These are phyloP conservation scores for Lipomyces yamanashiensis DNA, from an alignment of 805 yeast genomes.

Conservation along the genomic window DNA sequence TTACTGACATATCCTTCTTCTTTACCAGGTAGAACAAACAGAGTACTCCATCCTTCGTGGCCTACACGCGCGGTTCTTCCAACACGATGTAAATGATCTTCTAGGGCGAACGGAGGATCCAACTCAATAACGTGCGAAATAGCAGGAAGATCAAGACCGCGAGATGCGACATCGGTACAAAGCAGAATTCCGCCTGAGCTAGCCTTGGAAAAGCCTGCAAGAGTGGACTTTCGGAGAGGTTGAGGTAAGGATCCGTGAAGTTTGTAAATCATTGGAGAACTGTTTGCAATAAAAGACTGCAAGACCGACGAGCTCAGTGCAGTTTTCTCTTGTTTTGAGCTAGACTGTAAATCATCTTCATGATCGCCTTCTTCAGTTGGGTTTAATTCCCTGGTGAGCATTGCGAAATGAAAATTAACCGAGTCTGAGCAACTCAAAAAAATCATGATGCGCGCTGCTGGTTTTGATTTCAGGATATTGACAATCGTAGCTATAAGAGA, in stretches of 20 bases:
- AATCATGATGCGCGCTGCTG: conserved; percentile 56
- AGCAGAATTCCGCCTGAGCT: conserved; percentile 60
- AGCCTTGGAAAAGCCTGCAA: conserved; percentile 56
- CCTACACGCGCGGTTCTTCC: conserved; percentile 99
- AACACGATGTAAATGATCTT: conserved; percentile 93
- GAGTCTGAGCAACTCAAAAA: conserved; percentile 94
- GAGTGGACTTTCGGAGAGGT: conserved; percentile 76
- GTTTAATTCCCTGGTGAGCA: conserved; percentile 62
- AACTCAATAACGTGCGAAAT: conserved; percentile 86
- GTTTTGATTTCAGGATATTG: conserved; percentile 48
- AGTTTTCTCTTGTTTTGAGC: conserved; percentile 21
- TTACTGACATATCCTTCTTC: conserved; percentile 80
- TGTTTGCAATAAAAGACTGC: conserved; percentile 10
- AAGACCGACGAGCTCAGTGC: conserved; percentile 15
- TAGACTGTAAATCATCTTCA: conserved; percentile 40
- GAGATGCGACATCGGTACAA: conserved; percentile 97
- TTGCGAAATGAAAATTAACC: conserved; percentile 89
- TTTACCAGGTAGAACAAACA: conserved; percentile 84
- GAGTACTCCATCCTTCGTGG: conserved; percentile 70
- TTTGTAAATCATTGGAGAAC: conserved; percentile 59
- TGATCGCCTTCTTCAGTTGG: conserved; percentile 39
- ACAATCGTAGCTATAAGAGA: conserved; percentile 71
- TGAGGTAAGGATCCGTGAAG: conserved; percentile 92
- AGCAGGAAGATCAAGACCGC: conserved; percentile 91
- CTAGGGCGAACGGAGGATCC: conserved; percentile 93